Base-by-base conservation (phyloP, 768 basidiomycete species). In the Mycena haematopus region DNA sequence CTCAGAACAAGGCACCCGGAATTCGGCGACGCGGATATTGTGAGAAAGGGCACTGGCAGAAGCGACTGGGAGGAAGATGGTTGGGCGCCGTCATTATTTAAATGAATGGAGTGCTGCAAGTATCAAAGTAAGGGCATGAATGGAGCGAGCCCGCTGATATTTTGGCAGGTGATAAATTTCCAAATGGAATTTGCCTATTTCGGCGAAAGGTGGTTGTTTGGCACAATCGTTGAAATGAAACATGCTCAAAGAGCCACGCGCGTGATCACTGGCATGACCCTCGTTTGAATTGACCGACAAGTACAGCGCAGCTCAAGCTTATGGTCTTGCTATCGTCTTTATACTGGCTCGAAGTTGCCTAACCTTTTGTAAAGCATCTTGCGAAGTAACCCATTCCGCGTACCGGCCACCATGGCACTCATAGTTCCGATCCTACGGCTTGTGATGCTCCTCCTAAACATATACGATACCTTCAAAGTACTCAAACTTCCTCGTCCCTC, bases 381-480 rank as follows among this genome's bases (percentile, higher is more conserved):
- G 51, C 14, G 21, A 21, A 14, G 40, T 21, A 54, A 42, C 40
- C 9, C 19, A 25, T 29, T n/a, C 40, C 27, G 40, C 27, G 29
- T 31, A 38, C 35, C 35, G 36, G 21, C 17, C 19, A 53, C 31
- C 51, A 94, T 93, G 92, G 84, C 88, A 52, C 77, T 84, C 63
- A 76, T 92, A 65, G 84, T 92, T 56, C 88, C 88, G 25, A 68
- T 81, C 67, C 85, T 95, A 45, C 89, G 90, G 38, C 73, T 90
- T 61, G 78, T 82, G 62, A 84, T 92, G 75, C 81, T 93, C 36
- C 88, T 92, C 73, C 77, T 91, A 67, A 94, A 94, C 72, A 79
- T 93, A 44, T 93, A 89, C 66, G 90, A 92, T 63, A 88, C 93
- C 1, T 94, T 89, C 82, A 95, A 95, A 79, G 88, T 86, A 2